phyloP scores from a whole-genome alignment of 371 early-diverging fungal species.

The Rhizopus delemar region DNA sequence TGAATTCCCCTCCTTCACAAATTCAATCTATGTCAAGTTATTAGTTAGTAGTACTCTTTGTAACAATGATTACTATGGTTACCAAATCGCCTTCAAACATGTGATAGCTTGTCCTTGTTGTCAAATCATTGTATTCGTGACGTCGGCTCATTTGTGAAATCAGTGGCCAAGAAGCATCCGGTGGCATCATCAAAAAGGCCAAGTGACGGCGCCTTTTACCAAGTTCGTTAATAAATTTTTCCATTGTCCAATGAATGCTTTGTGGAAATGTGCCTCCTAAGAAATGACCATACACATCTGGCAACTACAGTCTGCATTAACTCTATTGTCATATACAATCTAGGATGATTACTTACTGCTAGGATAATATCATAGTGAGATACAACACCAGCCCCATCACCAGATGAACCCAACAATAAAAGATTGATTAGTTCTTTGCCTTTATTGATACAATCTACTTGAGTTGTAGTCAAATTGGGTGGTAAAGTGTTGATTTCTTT shows the following conservation, averaged over 20 bases:
- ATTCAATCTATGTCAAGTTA: slow-evolving; percentile 53
- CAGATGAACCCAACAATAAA: slow-evolving; percentile 42
- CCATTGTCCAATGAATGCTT: slow-evolving; percentile 70
- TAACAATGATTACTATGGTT: slow-evolving; percentile 1
- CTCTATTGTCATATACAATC: background rate
- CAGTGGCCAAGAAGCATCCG: slow-evolving; percentile 81
- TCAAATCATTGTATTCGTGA: slow-evolving; percentile 73
- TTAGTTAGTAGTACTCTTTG: background rate
- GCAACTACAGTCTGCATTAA: slow-evolving; percentile 28
- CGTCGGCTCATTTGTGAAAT: slow-evolving; percentile 76
- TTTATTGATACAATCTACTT: slow-evolving; percentile 48
- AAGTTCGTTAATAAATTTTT: slow-evolving; percentile 61
- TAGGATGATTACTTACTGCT: slow-evolving; percentile 28
- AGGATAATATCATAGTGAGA: slow-evolving; percentile 56
- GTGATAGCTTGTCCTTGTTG: slow-evolving; percentile 58
- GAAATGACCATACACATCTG: slow-evolving; percentile 54
- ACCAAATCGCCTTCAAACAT: slow-evolving; percentile 62
- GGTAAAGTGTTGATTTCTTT: slow-evolving; percentile 52
- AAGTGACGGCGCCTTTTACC: slow-evolving; percentile 58
- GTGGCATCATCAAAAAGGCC: slow-evolving; percentile 66
- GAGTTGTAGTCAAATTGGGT: slow-evolving; percentile 33
- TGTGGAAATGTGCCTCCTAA: slow-evolving; percentile 50
- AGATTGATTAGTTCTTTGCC: slow-evolving; percentile 53
- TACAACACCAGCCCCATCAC: slow-evolving; percentile 52
- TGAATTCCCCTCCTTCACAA: slow-evolving; percentile 59